A percentile compares a stretch with the other conserved stretches of the same genome.
These are phyloP conservation scores for Solanum chmielewskii DNA, from an alignment of 257 asterid species.

Conservation along the genomic window DNA sequence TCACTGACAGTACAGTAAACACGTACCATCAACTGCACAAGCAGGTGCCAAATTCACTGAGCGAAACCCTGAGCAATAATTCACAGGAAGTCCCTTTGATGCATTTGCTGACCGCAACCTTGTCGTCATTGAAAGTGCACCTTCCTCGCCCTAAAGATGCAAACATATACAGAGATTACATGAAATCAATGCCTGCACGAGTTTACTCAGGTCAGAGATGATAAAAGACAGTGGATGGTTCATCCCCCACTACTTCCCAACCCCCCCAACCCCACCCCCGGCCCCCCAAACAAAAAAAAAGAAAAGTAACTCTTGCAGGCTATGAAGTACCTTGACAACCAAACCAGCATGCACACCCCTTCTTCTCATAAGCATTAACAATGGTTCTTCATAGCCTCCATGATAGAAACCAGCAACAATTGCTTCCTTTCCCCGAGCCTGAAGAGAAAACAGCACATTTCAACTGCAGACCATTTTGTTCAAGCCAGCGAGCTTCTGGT, in stretches of 20 bases:
- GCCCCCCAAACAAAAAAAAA: neutral
- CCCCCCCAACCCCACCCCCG: neutral
- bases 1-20: neutral
- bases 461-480: neutral
- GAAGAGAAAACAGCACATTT: neutral
- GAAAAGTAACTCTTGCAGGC: neutral
- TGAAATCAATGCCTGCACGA: neutral
- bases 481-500: neutral
- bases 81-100: slow-evolving; percentile 85
- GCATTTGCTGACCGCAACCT: slow-evolving; percentile 59
- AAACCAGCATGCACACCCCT: slow-evolving; percentile 93
- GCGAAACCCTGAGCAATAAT: slow-evolving; percentile 95
- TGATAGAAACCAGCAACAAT: slow-evolving; percentile 94
- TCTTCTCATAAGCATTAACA: slow-evolving; percentile 96
- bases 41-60: slow-evolving; percentile 38
- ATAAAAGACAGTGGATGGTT: neutral
- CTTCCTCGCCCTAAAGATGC: slow-evolving; percentile 83
- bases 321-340: slow-evolving; percentile 68
- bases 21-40: slow-evolving; percentile 57
- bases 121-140: slow-evolving; percentile 97
- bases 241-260: neutral
- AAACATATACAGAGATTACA: neutral
- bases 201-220: neutral
- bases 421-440: slow-evolving; percentile 89
- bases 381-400: slow-evolving; percentile 87